A percentile compares a stretch with the other conserved stretches of the same genome.
These are phyloP conservation scores for Rhodotorula glutinis DNA, from an alignment of 1,284 basidiomycete species.

Conservation along the genomic window DNA sequence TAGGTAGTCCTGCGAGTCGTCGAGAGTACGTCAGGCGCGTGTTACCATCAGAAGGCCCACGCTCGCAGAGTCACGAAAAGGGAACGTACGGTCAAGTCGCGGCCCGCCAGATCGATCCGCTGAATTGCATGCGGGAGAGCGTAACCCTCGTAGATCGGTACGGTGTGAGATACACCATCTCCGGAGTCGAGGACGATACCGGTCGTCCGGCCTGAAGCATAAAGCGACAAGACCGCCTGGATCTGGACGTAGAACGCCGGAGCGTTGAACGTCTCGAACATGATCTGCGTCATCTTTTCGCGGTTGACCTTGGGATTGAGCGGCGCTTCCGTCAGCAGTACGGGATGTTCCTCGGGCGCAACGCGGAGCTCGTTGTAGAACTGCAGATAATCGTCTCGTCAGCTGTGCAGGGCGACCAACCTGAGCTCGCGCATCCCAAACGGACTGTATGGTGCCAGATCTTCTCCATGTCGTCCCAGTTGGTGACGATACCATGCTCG, in stretches of 20 bases:
- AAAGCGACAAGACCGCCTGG: slow-evolving; percentile 87
- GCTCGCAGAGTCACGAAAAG: neutral
- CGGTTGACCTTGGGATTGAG: slow-evolving; percentile 92
- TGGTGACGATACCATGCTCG: slow-evolving; percentile 74
- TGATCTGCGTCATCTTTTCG: slow-evolving; percentile 97
- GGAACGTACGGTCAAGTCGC: slow-evolving; percentile 71
- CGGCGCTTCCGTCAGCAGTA: slow-evolving; percentile 89
- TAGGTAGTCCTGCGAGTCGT: slow-evolving; percentile 59
- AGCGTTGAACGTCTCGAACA: slow-evolving; percentile 95
- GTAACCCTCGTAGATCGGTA: slow-evolving; percentile 95
- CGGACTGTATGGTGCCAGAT: slow-evolving; percentile 66
- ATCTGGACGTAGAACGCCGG: slow-evolving; percentile 92
- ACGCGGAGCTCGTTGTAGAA: slow-evolving; percentile 56
- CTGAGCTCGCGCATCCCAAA: neutral
- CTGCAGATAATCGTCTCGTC: neutral
- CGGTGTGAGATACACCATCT: slow-evolving; percentile 90
- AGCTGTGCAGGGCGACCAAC: neutral
- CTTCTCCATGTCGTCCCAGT: slow-evolving; percentile 97
- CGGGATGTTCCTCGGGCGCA: slow-evolving; percentile 79
- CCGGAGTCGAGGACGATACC: slow-evolving; percentile 93
- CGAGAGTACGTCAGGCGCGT: neutral
- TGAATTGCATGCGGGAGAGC: slow-evolving; percentile 90
- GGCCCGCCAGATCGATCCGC: slow-evolving; percentile 90
- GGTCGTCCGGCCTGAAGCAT: slow-evolving; percentile 86
- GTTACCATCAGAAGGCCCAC: neutral